Base-by-base conservation (phyloP, 805 yeast genomes). In the Grigorovia yakushimaensis region DNA sequence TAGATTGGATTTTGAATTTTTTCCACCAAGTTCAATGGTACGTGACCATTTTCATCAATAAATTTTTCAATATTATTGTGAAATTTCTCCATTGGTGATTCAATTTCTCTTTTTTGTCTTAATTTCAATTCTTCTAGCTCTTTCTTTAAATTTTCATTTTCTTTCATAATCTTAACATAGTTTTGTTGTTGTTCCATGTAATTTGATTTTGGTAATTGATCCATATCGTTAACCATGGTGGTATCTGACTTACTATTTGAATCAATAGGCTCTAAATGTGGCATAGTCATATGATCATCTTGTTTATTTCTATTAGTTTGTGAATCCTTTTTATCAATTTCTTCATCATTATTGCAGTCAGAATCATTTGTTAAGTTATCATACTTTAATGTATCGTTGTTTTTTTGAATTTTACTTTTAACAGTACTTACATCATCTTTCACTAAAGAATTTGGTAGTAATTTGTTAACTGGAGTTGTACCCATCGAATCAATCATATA, bases 41-140 rank as follows among this genome's bases (percentile, higher is more conserved):
- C 42, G 8, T 46, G 48, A 23, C 61, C 61, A 43, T 50, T 47
- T 13, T 46, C 45, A 10, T 50, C 47, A 10, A 54, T 19, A 44
- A 41, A 56, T 19, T 48, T 43, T 33, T 18, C n/a, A 15, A 33
- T 33, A 33, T 49, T 44, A 10, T 54, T 18, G 1, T 49, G 44
- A 7, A 45, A 46, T 19, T 43, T 47, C 35, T 51, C 48, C 5
- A 51, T 21, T 5, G 43, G 33, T 24, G 22, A 27, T 33, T 33
- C 37, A 15, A 33, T 33, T 33, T 33, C 15, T 7, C 15, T 15
- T 33, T n/a, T n/a, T n/a, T 40, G 7, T 15, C 20, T 7, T 17
- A 33, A 20, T 36, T 40, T 48, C 21, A 72, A 65, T 6, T 72
- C 70, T 78, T 46, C 44, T 37, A 61, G 42, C 23, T 61, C 60